A percentile compares a stretch with the other conserved stretches of the same genome.
Evolutionary conservation across 192 early-diverging fungal species (phyloP).

Genomic region (Phlyctochytrium arcticum): DNA sequence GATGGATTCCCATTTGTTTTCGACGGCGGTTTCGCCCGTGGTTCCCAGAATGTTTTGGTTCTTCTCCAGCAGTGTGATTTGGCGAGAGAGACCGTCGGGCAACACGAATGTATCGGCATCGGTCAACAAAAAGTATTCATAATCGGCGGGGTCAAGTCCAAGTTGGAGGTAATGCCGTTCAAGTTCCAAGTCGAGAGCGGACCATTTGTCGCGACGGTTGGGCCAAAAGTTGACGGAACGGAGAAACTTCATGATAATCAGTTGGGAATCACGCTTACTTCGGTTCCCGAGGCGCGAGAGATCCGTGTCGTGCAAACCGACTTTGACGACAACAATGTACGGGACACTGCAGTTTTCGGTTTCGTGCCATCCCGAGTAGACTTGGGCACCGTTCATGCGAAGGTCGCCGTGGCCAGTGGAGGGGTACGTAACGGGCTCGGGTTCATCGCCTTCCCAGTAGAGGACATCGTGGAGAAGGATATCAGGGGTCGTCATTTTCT

Average conservation of each 20-base stretch:
- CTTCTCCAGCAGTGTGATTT: constrained; percentile 78
- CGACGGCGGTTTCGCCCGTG: constrained; percentile 94
- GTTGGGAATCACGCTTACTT: constrained; percentile 94
- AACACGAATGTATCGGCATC: constrained; percentile 88
- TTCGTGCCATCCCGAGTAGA: constrained; percentile 62
- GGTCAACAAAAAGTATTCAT: background rate
- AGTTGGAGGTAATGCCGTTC: background rate
- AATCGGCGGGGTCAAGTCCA: background rate
- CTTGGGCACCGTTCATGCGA: background rate
- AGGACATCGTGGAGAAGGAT: background rate
- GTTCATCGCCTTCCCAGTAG: background rate
- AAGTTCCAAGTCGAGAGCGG: background rate
- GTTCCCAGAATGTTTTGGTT: constrained; percentile 85
- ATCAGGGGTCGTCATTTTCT: background rate
- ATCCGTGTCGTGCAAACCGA: constrained; percentile 26
- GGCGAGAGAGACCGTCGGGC: constrained; percentile 59
- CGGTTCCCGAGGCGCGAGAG: constrained; percentile 48
- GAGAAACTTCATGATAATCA: constrained; percentile 92
- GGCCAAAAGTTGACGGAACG: background rate
- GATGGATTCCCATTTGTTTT: constrained; percentile 82
- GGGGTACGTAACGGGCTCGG: background rate
- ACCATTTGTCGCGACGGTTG: background rate
- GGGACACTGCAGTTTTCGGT: constrained; percentile 60
- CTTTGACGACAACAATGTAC: constrained; percentile 43
- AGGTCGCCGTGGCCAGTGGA: background rate